Base-by-base conservation (phyloP, 768 basidiomycete genomes). In the Trametes meyenii region DNA sequence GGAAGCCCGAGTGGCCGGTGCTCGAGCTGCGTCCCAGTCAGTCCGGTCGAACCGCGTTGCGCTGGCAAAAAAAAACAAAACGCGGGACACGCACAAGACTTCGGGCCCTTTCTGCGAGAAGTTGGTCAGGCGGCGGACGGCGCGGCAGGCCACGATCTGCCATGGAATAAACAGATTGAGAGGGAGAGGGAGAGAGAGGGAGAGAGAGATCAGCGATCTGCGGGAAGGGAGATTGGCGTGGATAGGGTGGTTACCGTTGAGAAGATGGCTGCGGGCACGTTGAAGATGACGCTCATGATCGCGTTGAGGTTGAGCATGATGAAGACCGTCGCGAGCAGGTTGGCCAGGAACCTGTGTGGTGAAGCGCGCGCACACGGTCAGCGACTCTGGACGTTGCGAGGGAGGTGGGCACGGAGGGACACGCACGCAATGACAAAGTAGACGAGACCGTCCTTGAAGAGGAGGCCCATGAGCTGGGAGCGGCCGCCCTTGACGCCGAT, bases 401-500 rank as follows among this genome's bases (percentile, higher is more conserved):
- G 19, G 19, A 39, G 42, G 44, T 35, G 21, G n/a, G n/a, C n/a
- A n/a, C n/a, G n/a, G 35, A 55, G 54, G 42, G 45, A 58, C 3
- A 77, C 85, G 53, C 66, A 89, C 83, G 90, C 90, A 55, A 92
- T 81, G 67, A 92, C 74, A 75, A 92, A 92, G 75, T 82, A 92
- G 57, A 89, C 83, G 17, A 92, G 73, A 24, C 89, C 89, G 63
- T 91, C 88, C n/a, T 79, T 74, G 71, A 90, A 90, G 36, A 92
- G 84, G 76, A 90, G 78, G 43, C 81, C 79, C 46, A 83, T 78
- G 19, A 90, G 81, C 56, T 79, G 78, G 23, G 69, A 70, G 43
- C 63, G 67, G 79, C 83, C 44, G 45, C 72, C 24, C 57, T 53
- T 55, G 64, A 55, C 67, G 70, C 49, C 61, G 26, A 71, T 72